Base-by-base conservation (phyloP, 306 rosid genomes). In the Citrullus colocynthis region DNA sequence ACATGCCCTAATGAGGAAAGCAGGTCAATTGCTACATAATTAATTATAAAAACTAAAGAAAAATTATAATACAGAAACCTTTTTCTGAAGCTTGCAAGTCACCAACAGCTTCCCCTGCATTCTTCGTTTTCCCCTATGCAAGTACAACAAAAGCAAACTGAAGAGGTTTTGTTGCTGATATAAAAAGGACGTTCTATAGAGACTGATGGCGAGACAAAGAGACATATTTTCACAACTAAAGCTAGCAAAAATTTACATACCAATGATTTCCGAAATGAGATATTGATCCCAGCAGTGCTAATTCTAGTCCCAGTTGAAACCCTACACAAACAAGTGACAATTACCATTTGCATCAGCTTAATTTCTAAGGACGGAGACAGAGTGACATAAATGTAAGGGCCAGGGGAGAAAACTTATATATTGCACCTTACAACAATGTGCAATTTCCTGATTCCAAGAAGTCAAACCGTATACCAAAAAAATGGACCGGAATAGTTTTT, bases 231-330 rank as follows among this genome's bases (percentile, higher is more conserved):
- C 39, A 76, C 41, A 14, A 59, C 60, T 3, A 59, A 76, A 45
- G 13, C 54, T 7, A 15, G 37, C 16, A 58, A 58, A 61, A 37
- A 20, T 34, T 61, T 76, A 63, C 86, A 73, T 86, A 93, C 98
- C 92, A 78, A 15, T 55, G 98, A 85, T 83, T 84, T 93, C 82
- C 88, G 86, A 54, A 85, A 75, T 42, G 88, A 71, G 77, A 83
- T 76, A 45, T 79, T 84, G 51, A 56, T 78, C 6, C 39, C 24
- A 58, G 54, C 56, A 77, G 70, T 62, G 82, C 79, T 86, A 51
- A 79, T 28, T 69, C 87, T 79, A 76, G 87, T 73, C 88, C 88
- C 86, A 24, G 82, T 80, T 55, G 85, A 79, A 83, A 80, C 79
- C 88, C 97, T 93, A 67, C 20, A 82, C 66, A 78, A 59, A 69